Conservation (phyloP, 192 early-diverging fungal genomes). For the Coemansia aciculifera region DNA sequence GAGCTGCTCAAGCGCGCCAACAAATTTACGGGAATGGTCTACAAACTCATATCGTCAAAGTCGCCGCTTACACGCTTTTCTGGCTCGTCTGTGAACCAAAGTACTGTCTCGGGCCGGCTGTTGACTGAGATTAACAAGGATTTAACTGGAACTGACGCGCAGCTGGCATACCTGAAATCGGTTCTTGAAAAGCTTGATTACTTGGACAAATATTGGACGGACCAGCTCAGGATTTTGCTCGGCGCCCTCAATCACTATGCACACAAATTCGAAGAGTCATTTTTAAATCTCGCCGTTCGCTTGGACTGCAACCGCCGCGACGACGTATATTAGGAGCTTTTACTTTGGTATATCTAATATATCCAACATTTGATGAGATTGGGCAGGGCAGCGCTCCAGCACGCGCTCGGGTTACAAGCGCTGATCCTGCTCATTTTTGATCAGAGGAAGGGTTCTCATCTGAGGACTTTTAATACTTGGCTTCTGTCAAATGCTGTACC, state of each 20-base stretch:
- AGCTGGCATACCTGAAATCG: slow-evolving; percentile 35
- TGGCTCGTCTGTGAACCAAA: slow-evolving; percentile 35
- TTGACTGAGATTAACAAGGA: slow-evolving; percentile 26
- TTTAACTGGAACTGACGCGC: slow-evolving; percentile 14
- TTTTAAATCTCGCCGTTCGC: slow-evolving; percentile 56
- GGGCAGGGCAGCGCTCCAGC: no score
- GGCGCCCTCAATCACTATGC: slow-evolving; percentile 79
- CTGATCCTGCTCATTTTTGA: no score
- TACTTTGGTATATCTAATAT: no score
- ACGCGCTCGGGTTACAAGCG: no score
- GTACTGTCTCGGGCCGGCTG: slow-evolving; percentile 23
- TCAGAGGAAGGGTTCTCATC: no score
- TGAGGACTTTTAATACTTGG: no score
- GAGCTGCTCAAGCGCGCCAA: slow-evolving; percentile 44
- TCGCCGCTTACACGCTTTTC: slow-evolving; percentile 25
- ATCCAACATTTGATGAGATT: no score
- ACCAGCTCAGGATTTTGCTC: slow-evolving; percentile 71
- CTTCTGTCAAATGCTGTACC: no score
- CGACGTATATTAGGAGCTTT: background rate
- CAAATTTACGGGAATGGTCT: slow-evolving; percentile 27
- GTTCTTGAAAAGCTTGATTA: slow-evolving; percentile 46
- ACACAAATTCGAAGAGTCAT: slow-evolving; percentile 78
- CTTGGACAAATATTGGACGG: slow-evolving; percentile 59
- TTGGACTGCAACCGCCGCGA: slow-evolving; percentile 40
- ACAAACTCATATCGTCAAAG: slow-evolving; percentile 28